phyloP scores from a whole-genome alignment of 345 rosid genomes.

The Garcia nutans region DNA sequence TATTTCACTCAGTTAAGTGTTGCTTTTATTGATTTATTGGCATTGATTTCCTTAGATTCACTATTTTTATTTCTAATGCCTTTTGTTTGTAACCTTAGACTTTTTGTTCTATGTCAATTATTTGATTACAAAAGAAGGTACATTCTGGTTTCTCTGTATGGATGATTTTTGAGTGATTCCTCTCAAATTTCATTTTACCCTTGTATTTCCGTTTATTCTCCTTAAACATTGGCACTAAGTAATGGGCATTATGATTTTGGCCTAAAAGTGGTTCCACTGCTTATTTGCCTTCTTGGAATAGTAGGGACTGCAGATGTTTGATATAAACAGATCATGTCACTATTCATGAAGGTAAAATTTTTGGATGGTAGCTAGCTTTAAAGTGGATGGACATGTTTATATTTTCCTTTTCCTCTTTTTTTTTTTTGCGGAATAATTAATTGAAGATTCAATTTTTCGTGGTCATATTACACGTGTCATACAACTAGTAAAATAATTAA shows the following conservation, averaged over 20 bases:
- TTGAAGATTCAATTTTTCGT: not conserved
- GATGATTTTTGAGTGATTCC: not conserved
- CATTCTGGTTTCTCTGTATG: not conserved
- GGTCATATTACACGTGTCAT: not conserved
- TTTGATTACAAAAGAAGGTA: not conserved
- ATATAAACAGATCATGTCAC: slow-evolving; percentile 93
- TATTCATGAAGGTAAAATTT: slow-evolving; percentile 81
- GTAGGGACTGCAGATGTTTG: slow-evolving; percentile 99
- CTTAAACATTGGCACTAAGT: slow-evolving; percentile 88
- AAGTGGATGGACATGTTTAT: not conserved
- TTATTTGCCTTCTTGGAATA: slow-evolving; percentile 93
- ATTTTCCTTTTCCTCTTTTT: slow-evolving; percentile 9
- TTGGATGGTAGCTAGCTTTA: slow-evolving; percentile 4
- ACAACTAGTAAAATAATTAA: too few relatives aligned
- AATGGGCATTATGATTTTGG: slow-evolving; percentile 98
- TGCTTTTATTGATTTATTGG: not conserved
- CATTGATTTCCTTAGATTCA: not conserved
- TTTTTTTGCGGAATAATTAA: not conserved
- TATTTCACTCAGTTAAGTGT: not conserved
- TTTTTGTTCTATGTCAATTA: not conserved
- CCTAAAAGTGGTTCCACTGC: slow-evolving; percentile 93
- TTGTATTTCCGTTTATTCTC: too few relatives aligned
- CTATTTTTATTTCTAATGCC: not conserved
- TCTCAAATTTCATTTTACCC: not conserved
- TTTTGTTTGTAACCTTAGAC: not conserved